Evolutionary conservation across 1,139 yeast species (phyloP).

Genomic region (Saccharomyces hybrid): DNA sequence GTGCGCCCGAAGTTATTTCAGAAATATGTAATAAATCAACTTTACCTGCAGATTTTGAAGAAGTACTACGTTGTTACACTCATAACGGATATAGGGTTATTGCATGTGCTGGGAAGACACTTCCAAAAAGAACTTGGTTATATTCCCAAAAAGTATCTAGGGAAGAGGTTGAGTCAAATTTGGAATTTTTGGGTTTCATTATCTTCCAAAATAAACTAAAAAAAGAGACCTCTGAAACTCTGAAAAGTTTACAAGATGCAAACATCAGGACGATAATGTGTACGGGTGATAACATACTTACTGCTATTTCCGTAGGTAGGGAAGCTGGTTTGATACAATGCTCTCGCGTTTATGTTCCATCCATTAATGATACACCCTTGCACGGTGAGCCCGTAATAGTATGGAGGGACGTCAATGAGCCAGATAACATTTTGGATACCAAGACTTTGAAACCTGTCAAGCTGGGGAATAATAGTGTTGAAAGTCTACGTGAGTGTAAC

Average conservation of each 20-base stretch:
- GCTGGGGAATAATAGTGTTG: slow-evolving; percentile 26
- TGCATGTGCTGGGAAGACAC: slow-evolving; percentile 74
- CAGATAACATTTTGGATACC: slow-evolving; percentile 49
- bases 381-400: slow-evolving; percentile 34
- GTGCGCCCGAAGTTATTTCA: slow-evolving; percentile 95
- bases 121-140: slow-evolving; percentile 39
- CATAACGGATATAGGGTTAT: slow-evolving; percentile 92
- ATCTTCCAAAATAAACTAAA: slow-evolving; percentile 88
- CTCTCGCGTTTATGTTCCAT: slow-evolving; percentile 60
- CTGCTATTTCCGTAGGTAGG: slow-evolving; percentile 88
- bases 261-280: slow-evolving; percentile 86
- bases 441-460: slow-evolving; percentile 56
- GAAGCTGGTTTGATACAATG: slow-evolving; percentile 64
- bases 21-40: slow-evolving; percentile 65
- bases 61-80: slow-evolving; percentile 71
- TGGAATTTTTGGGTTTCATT: slow-evolving; percentile 79
- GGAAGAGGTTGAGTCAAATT: slow-evolving; percentile 56
- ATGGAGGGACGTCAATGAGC: slow-evolving; percentile 63
- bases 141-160: slow-evolving; percentile 43
- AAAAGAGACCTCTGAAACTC: slow-evolving; percentile 53
- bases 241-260: slow-evolving; percentile 53
- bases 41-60: slow-evolving; percentile 69
- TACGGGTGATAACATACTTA: slow-evolving; percentile 91
- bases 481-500: slow-evolving; percentile 20
- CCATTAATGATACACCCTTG: slow-evolving; percentile 34